Conservation (phyloP, 768 basidiomycete species). For the Tricholoma saponaceum region DNA sequence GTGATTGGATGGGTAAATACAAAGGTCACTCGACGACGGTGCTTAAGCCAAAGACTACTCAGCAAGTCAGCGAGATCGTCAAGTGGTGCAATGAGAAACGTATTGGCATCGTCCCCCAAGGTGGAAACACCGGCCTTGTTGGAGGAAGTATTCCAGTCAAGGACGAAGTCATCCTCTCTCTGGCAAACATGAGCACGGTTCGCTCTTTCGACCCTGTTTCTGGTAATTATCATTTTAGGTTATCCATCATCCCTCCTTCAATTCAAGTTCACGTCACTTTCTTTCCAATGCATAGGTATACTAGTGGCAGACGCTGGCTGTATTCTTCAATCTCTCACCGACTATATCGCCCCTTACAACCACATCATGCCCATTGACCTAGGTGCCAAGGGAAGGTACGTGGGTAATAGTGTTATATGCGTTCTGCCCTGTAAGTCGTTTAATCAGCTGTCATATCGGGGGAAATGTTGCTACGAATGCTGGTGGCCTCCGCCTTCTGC, state of each 20-base stretch:
- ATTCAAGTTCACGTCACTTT: background rate
- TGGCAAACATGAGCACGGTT: conserved; percentile 77
- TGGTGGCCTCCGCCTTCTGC: conserved; percentile 88
- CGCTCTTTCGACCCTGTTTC: conserved; percentile 83
- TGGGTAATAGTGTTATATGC: conserved; percentile 12
- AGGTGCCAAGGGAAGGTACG: conserved; percentile 90
- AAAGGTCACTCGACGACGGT: conserved; percentile 81
- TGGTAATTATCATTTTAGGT: conserved; percentile 39
- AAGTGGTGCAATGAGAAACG: conserved; percentile 78
- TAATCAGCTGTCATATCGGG: conserved; percentile 87
- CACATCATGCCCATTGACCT: conserved; percentile 97
- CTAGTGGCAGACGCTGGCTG: conserved; percentile 94
- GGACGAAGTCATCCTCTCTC: conserved; percentile 84
- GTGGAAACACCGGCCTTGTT: conserved; percentile 97
- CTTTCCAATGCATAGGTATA: conserved; percentile 52
- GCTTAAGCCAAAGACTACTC: conserved; percentile 81
- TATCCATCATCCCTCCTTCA: conserved; percentile 2
- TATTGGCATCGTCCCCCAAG: conserved; percentile 94
- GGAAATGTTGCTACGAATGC: conserved; percentile 98
- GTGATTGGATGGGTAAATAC: conserved; percentile 97
- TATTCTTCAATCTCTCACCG: conserved; percentile 83
- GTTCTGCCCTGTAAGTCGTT: background rate
- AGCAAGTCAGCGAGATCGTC: conserved; percentile 86
- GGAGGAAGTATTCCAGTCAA: conserved; percentile 88
- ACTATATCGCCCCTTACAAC: conserved; percentile 80